Conservation (phyloP, 768 basidiomycete genomes). For the Leccinum longicurvipes region DNA sequence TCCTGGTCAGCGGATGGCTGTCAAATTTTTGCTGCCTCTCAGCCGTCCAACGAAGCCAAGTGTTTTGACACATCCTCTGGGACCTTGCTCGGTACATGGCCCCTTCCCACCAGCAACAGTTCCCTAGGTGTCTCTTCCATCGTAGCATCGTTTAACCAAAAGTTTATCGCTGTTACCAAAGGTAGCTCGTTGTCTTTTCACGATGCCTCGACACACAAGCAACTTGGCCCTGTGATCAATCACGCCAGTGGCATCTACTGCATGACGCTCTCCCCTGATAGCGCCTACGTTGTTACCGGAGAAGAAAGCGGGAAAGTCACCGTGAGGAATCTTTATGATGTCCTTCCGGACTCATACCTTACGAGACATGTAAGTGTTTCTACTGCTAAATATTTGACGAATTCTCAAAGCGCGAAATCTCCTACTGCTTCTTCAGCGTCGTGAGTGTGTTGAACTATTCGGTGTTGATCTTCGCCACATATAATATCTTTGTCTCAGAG, state of each 20-base stretch:
- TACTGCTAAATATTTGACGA: rapidly evolving
- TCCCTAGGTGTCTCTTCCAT: neutral
- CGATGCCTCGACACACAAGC: neutral
- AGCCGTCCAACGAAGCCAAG: neutral
- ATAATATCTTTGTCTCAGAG: neutral
- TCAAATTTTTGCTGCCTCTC: neutral
- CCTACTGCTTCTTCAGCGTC: too few relatives aligned
- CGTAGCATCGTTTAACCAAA: neutral
- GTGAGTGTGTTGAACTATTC: neutral
- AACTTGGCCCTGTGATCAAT: neutral
- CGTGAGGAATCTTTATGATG: neutral
- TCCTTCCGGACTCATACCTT: neutral
- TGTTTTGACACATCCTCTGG: neutral
- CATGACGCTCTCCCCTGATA: neutral
- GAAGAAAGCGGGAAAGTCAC: neutral
- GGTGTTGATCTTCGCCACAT: rapidly evolving
- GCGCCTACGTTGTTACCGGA: neutral
- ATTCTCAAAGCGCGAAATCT: neutral
- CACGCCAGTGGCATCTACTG: neutral
- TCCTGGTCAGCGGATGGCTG: neutral
- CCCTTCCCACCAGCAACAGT: neutral
- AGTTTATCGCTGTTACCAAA: neutral
- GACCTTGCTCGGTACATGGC: neutral
- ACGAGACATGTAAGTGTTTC: neutral
- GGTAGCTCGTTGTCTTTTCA: neutral